Evolutionary conservation across 805 yeast species (phyloP).

Genomic region (Candida ulmi): DNA sequence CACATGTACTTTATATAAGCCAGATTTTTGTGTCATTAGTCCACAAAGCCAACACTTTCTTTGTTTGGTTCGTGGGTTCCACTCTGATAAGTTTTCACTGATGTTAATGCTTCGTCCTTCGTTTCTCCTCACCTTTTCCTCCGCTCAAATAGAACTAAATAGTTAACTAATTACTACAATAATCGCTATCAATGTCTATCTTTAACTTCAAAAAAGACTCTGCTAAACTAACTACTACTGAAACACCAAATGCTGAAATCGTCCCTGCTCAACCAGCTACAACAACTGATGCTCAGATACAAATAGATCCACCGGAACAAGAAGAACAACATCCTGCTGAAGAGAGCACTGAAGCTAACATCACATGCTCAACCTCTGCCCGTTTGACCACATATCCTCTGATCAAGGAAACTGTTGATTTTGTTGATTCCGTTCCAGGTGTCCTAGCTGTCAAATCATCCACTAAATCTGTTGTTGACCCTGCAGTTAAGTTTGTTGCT

Average conservation of each 20-base stretch:
- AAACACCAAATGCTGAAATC: not conserved
- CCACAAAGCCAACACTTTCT: not conserved
- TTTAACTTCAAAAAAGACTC: constrained; percentile 6
- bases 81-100: too few relatives aligned
- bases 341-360: too few relatives aligned
- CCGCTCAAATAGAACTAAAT: too few relatives aligned
- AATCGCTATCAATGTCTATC: constrained; percentile 6
- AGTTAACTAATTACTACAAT: too few relatives aligned
- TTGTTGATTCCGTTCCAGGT: constrained; percentile 30
- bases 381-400: constrained; percentile 46
- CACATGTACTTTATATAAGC: too few relatives aligned
- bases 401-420: constrained; percentile 34
- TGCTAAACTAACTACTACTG: not conserved
- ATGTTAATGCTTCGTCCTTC: too few relatives aligned
- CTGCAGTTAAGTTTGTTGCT: constrained; percentile 24
- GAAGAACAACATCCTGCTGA: not conserved
- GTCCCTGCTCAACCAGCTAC: not conserved
- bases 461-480: constrained; percentile 25
- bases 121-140: too few relatives aligned
- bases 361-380: constrained; percentile 14
- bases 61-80: not conserved
- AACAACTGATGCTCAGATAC: not conserved
- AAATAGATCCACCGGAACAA: too few relatives aligned
- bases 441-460: constrained; percentile 30
- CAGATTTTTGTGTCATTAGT: not conserved